Evolutionary conservation across 2,329 filamentous ascomycete genomes (phyloP), one percentile per base, ranked within the genome.

Genomic region (Cladosporium sp.): DNA sequence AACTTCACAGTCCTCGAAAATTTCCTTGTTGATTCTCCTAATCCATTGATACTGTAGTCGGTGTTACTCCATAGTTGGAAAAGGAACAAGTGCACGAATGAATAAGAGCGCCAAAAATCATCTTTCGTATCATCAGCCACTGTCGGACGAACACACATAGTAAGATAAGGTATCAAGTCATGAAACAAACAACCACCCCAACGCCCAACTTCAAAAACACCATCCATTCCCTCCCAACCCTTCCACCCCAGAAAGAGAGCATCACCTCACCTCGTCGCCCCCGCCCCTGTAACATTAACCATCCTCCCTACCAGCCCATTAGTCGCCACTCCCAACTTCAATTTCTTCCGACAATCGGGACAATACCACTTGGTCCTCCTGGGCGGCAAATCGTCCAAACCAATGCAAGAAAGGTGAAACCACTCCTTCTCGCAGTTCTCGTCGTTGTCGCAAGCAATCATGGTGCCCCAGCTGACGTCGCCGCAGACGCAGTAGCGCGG

Each of bases 321-420:
- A 15, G 33, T 47, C 12, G 32, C 19, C 22, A 38, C 35, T 19
- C 64, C 65, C 20, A 62, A 20, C 55, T 64, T 65, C 52, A 68
- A 54, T 59, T 77, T 69, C 54, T 79, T 77, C 35, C 83, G 74
- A 62, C 88, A 93, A 43, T 88, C 82, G 1, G 86, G 86, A 67
- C 88, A 93, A 61, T 89, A 93, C 88, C 88, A 93, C 67, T 89
- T 90, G 2, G 84, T 84, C 27, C 85, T 85, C 15, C 85, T 76
- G 2, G 83, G 78, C 9, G 87, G 86, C 52, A 86, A 80, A 19
- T 83, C 78, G 6, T 76, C 73, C 29, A 93, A 72, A 4, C 78
- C 82, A 5, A 93, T 85, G 61, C 88, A 93, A 55, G 83, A 81
- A 35, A 93, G 76, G 64, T 93, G 88, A 66, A 92, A 93, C 88